phyloP scores from a whole-genome alignment of 441 rosid genomes.

The Bruguiera hainesii region DNA sequence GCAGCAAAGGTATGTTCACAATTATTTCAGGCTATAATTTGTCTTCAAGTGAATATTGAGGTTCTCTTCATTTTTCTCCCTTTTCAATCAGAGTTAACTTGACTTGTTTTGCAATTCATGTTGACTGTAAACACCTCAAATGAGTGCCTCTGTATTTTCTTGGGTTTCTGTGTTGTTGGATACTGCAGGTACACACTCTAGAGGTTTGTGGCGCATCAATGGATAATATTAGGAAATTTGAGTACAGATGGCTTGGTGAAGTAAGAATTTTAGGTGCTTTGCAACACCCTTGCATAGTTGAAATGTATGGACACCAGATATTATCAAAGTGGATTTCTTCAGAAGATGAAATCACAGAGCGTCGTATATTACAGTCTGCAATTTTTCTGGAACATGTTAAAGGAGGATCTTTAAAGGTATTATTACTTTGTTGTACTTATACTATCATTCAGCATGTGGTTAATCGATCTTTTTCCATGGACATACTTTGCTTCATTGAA shows the following conservation, averaged over 20 bases:
- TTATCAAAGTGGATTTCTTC: slow-evolving; percentile 65
- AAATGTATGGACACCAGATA: slow-evolving; percentile 86
- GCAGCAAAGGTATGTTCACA: slow-evolving; percentile 64
- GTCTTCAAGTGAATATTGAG: background rate
- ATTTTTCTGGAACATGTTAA: slow-evolving; percentile 76
- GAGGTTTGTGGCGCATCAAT: slow-evolving; percentile 49
- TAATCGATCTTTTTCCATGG: slow-evolving; percentile 4
- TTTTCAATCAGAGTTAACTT: too few relatives aligned
- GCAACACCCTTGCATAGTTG: slow-evolving; percentile 77
- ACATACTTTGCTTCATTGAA: slow-evolving; percentile 16
- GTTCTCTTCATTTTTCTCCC: too few relatives aligned
- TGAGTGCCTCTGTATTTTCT: background rate
- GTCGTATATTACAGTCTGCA: slow-evolving; percentile 56
- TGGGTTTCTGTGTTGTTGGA: slow-evolving; percentile 12
- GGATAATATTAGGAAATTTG: slow-evolving; percentile 69
- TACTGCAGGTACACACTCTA: slow-evolving; percentile 63
- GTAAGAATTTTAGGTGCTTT: slow-evolving; percentile 74
- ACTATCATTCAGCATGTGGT: background rate
- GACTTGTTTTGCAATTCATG: background rate
- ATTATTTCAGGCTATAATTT: background rate
- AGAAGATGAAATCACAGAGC: slow-evolving; percentile 53
- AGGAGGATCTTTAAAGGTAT: slow-evolving; percentile 89
- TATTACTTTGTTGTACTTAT: background rate
- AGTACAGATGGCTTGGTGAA: slow-evolving; percentile 84
- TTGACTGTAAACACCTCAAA: background rate